phyloP scores from a whole-genome alignment of 1,139 yeast species.

The Schwanniomyces etchellsii region DNA sequence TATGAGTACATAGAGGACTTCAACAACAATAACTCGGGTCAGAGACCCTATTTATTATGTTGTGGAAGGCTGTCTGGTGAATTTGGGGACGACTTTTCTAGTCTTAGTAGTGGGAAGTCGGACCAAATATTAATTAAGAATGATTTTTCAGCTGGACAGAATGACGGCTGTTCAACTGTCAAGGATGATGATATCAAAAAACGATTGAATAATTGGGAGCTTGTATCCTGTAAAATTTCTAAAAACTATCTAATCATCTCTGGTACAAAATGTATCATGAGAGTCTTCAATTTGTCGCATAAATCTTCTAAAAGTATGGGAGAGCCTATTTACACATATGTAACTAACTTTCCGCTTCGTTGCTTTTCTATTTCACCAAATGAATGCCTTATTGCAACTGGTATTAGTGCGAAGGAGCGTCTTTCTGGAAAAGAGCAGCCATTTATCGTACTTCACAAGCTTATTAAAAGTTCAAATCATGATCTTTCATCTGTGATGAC shows the following conservation, averaged over 20 bases:
- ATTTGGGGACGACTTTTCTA: conserved; percentile 45
- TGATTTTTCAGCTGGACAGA: conserved; percentile 24
- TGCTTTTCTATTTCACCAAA: conserved; percentile 68
- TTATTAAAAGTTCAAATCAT: conserved; percentile 17
- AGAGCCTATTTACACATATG: conserved; percentile 60
- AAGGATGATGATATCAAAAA: conserved; percentile 18
- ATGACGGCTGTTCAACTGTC: conserved; percentile 3
- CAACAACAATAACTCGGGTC: conserved; percentile 10
- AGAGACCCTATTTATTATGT: conserved; percentile 53
- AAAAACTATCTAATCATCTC: conserved; percentile 58
- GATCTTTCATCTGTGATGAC: conserved; percentile 40
- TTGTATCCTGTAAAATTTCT: conserved; percentile 59
- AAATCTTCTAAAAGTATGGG: conserved; percentile 40
- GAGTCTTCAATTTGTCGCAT: conserved; percentile 52
- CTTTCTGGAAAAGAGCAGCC: conserved; percentile 73
- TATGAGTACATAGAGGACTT: conserved; percentile 36
- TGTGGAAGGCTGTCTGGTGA: conserved; percentile 70
- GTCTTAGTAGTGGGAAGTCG: conserved; percentile 19
- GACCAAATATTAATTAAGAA: conserved; percentile 26
- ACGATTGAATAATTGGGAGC: conserved; percentile 52
- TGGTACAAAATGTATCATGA: conserved; percentile 67
- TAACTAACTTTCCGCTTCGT: conserved; percentile 70
- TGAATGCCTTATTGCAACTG: conserved; percentile 67
- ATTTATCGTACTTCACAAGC: conserved; percentile 60
- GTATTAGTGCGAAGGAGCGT: conserved; percentile 75